Conservation (phyloP, 495 filamentous ascomycete genomes). For the Aspergillus cristatus region DNA sequence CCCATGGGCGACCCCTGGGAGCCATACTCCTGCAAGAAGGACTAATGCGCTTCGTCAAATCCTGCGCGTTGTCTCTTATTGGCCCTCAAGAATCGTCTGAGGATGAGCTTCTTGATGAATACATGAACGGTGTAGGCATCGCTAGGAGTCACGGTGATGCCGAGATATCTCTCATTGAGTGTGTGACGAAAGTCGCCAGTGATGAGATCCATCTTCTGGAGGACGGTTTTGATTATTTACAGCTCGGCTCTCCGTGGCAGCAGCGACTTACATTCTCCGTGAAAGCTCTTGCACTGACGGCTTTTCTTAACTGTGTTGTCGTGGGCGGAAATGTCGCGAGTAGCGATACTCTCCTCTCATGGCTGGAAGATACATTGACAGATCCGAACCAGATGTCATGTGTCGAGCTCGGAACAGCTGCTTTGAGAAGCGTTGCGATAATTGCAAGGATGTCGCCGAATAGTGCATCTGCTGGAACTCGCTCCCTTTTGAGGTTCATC, state of each 20-base stretch:
- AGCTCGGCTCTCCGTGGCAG: conserved; percentile 75
- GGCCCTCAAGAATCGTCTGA: conserved; percentile 48
- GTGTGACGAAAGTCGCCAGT: conserved; percentile 61
- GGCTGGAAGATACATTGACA: conserved; percentile 71
- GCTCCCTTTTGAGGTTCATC: conserved; percentile 75
- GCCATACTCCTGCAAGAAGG: conserved; percentile 86
- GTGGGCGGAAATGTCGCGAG: conserved; percentile 73
- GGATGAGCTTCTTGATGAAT: conserved; percentile 64
- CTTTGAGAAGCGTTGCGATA: conserved; percentile 74
- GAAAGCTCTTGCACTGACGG: conserved; percentile 71
- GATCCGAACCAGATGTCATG: conserved; percentile 77
- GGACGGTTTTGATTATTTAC: conserved; percentile 78
- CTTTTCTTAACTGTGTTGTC: conserved; percentile 75
- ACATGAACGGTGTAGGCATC: conserved; percentile 47
- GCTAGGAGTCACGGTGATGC: conserved; percentile 37
- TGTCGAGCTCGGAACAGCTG: conserved; percentile 58
- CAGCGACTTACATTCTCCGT: conserved; percentile 78
- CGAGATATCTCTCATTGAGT: conserved; percentile 46
- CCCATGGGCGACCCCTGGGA: conserved; percentile 68
- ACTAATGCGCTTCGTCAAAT: conserved; percentile 75
- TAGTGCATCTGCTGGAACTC: conserved; percentile 65
- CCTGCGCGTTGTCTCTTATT: conserved; percentile 62
- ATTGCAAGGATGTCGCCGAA: conserved; percentile 63
- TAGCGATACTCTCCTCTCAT: conserved; percentile 68
- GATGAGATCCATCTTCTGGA: conserved; percentile 83